A percentile compares a stretch with the other conserved stretches of the same genome.
Evolutionary conservation across 495 filamentous ascomycete species (phyloP).

Genomic region (Darksidea phi): DNA sequence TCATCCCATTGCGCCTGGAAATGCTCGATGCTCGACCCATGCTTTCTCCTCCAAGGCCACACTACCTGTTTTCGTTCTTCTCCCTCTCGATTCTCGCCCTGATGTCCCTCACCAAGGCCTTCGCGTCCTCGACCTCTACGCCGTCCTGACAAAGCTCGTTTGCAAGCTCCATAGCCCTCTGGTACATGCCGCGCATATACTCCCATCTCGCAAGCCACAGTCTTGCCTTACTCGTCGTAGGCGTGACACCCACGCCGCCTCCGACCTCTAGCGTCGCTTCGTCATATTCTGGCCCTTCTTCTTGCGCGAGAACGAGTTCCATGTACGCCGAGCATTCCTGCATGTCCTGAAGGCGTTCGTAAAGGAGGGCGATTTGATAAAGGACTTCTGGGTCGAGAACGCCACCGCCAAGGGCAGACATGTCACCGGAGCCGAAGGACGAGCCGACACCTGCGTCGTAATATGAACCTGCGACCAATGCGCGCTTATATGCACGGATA

Average conservation of each 20-base stretch:
- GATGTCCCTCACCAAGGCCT: slow-evolving; percentile 87
- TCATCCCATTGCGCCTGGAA: slow-evolving; percentile 13
- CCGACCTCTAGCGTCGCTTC: slow-evolving; percentile 46
- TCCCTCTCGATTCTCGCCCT: slow-evolving; percentile 70
- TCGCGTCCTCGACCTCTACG: slow-evolving; percentile 95
- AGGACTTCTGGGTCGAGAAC: slow-evolving; percentile 87
- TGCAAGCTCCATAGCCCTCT: slow-evolving; percentile 74
- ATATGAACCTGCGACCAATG: slow-evolving; percentile 77
- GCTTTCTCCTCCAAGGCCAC: background rate
- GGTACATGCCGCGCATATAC: slow-evolving; percentile 69
- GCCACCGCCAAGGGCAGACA: slow-evolving; percentile 42
- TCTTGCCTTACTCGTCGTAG: slow-evolving; percentile 83
- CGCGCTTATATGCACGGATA: slow-evolving; percentile 92
- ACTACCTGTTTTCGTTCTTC: slow-evolving; percentile 16
- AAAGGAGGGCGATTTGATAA: slow-evolving; percentile 83
- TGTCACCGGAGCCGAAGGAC: slow-evolving; percentile 40
- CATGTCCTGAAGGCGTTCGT: slow-evolving; percentile 71
- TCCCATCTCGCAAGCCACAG: slow-evolving; percentile 90
- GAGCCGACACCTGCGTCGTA: slow-evolving; percentile 59
- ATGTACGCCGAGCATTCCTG: slow-evolving; percentile 87
- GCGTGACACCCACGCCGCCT: slow-evolving; percentile 64
- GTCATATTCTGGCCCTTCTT: slow-evolving; percentile 63
- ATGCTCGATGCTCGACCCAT: background rate
- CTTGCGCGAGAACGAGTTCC: slow-evolving; percentile 90
- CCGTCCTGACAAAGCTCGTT: slow-evolving; percentile 94